Base-by-base conservation (phyloP, 768 basidiomycete species). In the Mycena filopes region DNA sequence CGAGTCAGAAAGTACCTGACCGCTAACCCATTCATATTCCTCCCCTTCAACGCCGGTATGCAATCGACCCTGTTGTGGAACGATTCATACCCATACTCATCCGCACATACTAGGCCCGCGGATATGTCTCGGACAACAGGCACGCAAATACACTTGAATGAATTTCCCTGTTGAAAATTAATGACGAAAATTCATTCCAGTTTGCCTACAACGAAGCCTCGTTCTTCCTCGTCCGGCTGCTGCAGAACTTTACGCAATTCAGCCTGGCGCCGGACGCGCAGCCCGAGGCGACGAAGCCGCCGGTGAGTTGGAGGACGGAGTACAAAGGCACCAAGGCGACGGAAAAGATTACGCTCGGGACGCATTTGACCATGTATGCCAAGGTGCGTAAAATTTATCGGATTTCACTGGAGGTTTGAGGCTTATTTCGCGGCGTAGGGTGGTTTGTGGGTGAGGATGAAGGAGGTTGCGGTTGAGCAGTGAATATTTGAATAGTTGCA, bases 21-120 rank as follows among this genome's bases (percentile, higher is more conserved):
- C 2, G 72, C 75, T 75, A 81, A 82, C 45, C 82, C 82, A 0
- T 83, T 77, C 71, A 85, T 85, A 51, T 85, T 85, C 72, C 72
- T 84, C 9, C 80, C 79, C n/a, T 81, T 81, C 72, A 80, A 79
- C 46, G 78, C 78, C 1, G 78, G 78, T 31, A 79, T 78, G 55
- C n/a, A 2, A 12, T 53, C 15, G 3, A 6, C 43, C 21, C 9
- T 12, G 21, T 23, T 23, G 7, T 38, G 8, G 8, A 36, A 38
- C 6, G 15, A n/a, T n/a, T n/a, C n/a, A n/a, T n/a, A n/a, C n/a
- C n/a, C n/a, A n/a, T 36, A 36, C 21, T 20, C 7, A 6, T 18
- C 26, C 8, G 9, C 29, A 4, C 4, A 1, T 53, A 12, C 12
- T 13, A 55, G 54, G 54, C 5, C 41, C 54, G 1, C 18, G 54